These are phyloP conservation scores for Saprolegnia parasitica DNA, from an alignment of 352 stramenopile genomes.

Conservation along the genomic window DNA sequence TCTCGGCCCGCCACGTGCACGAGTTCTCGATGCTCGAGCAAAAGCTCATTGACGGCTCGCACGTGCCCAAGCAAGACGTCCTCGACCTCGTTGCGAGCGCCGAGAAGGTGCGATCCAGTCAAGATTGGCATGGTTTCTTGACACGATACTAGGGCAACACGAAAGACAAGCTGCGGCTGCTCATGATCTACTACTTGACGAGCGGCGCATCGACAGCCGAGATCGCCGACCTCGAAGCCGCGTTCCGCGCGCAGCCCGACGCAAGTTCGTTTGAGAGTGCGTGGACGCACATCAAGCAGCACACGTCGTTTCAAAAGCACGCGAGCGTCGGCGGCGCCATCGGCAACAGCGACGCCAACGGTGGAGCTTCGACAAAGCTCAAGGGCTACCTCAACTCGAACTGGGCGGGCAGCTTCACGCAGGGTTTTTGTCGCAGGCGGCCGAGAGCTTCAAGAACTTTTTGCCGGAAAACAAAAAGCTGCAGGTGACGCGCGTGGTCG, in stretches of 20 bases:
- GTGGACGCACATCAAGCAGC: slow-evolving; percentile 79
- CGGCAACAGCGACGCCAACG: slow-evolving; percentile 24
- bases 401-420: slow-evolving; percentile 34
- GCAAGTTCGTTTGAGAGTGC: slow-evolving; percentile 47
- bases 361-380: slow-evolving; percentile 76
- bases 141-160: slow-evolving; percentile 39
- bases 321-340: slow-evolving; percentile 57
- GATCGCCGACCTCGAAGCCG: slow-evolving; percentile 70
- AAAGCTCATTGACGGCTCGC: slow-evolving; percentile 76
- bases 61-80: slow-evolving; percentile 64
- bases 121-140: no score
- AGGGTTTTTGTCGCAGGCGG: slow-evolving; percentile 72
- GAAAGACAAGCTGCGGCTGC: slow-evolving; percentile 75
- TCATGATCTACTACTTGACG: slow-evolving; percentile 86
- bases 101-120: slow-evolving; percentile 35
- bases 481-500: slow-evolving; percentile 72
- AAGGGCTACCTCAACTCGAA: slow-evolving; percentile 35
- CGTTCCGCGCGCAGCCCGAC: slow-evolving; percentile 40
- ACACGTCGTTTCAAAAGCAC: slow-evolving; percentile 76
- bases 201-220: slow-evolving; percentile 60
- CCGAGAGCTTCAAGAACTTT: slow-evolving; percentile 84
- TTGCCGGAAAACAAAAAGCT: slow-evolving; percentile 85
- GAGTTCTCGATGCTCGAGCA: slow-evolving; percentile 83
- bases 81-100: slow-evolving; percentile 55
- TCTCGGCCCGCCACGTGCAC: slow-evolving; percentile 73